Conservation (phyloP, 257 asterid genomes). For the Dorcoceras hygrometricum region DNA sequence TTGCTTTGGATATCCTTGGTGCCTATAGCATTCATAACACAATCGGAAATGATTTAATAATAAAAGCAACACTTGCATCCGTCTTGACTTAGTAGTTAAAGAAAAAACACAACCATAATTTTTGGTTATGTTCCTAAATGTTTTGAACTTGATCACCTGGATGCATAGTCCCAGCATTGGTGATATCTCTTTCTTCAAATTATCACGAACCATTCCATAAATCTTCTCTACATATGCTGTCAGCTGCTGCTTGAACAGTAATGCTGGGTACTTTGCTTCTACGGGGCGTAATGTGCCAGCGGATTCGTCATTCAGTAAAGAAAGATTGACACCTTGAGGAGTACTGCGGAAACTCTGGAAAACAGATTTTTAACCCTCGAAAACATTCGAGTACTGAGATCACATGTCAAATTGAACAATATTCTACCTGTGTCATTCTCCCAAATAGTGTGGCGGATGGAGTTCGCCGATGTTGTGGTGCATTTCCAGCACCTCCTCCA, state of each 20-base stretch:
- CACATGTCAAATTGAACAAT: constrained; percentile 10
- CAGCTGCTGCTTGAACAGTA: constrained; percentile 84
- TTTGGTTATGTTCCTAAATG: constrained; percentile 4
- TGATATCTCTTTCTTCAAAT: constrained; percentile 84
- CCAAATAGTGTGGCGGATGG: constrained; percentile 90
- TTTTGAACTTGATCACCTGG: constrained; percentile 52
- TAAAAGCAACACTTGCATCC: background rate
- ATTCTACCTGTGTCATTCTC: constrained; percentile 92
- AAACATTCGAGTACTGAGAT: constrained; percentile 14
- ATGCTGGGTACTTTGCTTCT: constrained; percentile 98
- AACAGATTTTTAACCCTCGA: constrained; percentile 7
- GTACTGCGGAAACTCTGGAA: constrained; percentile 84
- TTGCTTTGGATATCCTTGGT: constrained; percentile 90
- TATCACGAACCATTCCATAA: constrained; percentile 88
- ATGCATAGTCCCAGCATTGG: constrained; percentile 88
- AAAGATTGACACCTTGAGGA: constrained; percentile 71
- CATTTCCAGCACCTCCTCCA: constrained; percentile 76
- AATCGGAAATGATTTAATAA: constrained; percentile 12
- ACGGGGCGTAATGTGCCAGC: constrained; percentile 68
- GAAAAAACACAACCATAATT: constrained; percentile 22
- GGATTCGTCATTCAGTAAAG: constrained; percentile 58
- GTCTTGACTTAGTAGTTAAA: background rate
- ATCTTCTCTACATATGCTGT: constrained; percentile 90
- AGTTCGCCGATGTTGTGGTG: constrained; percentile 82
- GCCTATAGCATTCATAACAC: constrained; percentile 50